A percentile compares a stretch with the other conserved stretches of the same genome.
phyloP scores from a whole-genome alignment of 2,329 filamentous ascomycete species.

The Sclerotinia glacialis region DNA sequence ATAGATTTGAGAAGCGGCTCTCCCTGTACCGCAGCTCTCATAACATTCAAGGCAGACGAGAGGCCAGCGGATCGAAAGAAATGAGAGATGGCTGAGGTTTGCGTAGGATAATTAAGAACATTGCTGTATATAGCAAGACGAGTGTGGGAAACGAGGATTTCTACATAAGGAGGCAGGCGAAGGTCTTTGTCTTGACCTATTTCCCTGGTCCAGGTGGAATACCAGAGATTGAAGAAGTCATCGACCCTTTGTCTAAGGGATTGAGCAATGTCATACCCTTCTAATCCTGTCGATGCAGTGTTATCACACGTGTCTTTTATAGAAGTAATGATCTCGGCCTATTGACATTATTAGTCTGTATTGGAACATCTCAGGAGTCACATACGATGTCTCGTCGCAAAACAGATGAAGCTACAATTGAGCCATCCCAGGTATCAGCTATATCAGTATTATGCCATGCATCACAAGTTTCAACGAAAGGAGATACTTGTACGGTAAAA shows the following conservation, averaged over 20 bases:
- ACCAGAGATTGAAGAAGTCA: slow-evolving; percentile 64
- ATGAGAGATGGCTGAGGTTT: slow-evolving; percentile 65
- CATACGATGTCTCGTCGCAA: slow-evolving; percentile 63
- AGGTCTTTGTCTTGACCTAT: slow-evolving; percentile 55
- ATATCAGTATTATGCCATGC: slow-evolving; percentile 64
- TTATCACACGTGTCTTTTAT: slow-evolving; percentile 60
- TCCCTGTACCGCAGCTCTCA: slow-evolving; percentile 70
- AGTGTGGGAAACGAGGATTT: slow-evolving; percentile 71
- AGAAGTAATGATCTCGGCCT: slow-evolving; percentile 56
- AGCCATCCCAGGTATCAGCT: slow-evolving; percentile 65
- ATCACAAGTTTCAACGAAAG: slow-evolving; percentile 65
- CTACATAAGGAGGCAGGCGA: slow-evolving; percentile 67
- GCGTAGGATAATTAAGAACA: slow-evolving; percentile 72
- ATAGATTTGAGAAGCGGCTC: slow-evolving; percentile 68
- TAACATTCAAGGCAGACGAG: slow-evolving; percentile 70
- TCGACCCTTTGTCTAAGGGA: slow-evolving; percentile 62
- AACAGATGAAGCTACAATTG: slow-evolving; percentile 69
- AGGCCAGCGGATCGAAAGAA: slow-evolving; percentile 71
- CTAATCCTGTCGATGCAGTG: slow-evolving; percentile 46
- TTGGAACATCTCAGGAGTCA: neutral
- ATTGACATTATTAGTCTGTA: slow-evolving; percentile 4
- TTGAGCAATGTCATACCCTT: slow-evolving; percentile 52
- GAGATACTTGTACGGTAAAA: slow-evolving; percentile 65
- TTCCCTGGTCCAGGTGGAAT: slow-evolving; percentile 58
- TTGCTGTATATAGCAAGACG: slow-evolving; percentile 71